A percentile compares a stretch with the other conserved stretches of the same genome.
Conservation (phyloP, 2,329 filamentous ascomycete genomes). For the Westerdykella sp. region DNA sequence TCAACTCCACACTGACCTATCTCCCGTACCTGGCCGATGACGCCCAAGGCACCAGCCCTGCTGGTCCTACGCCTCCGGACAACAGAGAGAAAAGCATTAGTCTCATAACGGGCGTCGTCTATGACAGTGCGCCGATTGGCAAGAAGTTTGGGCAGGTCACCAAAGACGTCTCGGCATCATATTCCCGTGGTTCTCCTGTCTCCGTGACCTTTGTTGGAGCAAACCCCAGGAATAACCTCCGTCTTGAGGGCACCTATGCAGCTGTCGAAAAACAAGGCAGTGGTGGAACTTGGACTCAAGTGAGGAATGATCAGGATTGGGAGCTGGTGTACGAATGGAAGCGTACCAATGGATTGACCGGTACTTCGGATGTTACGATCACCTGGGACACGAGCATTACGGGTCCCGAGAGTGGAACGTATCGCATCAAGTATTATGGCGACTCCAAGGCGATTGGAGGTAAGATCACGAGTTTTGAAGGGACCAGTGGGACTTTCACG, state of each 20-base stretch:
- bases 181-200: slow-evolving; percentile 56
- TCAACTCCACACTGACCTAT: slow-evolving; percentile 73
- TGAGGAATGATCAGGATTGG: slow-evolving; percentile 77
- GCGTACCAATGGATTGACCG: slow-evolving; percentile 61
- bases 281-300: slow-evolving; percentile 54
- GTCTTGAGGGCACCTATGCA: slow-evolving; percentile 69
- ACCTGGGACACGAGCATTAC: slow-evolving; percentile 66
- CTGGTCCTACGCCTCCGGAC: slow-evolving; percentile 65
- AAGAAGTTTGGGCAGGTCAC: slow-evolving; percentile 65
- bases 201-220: slow-evolving; percentile 72
- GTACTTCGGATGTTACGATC: slow-evolving; percentile 70
- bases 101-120: slow-evolving; percentile 74
- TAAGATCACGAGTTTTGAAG: slow-evolving; percentile 58
- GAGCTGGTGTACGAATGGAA: slow-evolving; percentile 74
- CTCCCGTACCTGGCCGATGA: slow-evolving; percentile 57
- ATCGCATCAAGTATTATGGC: slow-evolving; percentile 77
- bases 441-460: slow-evolving; percentile 66
- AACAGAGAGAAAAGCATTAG: slow-evolving; percentile 68
- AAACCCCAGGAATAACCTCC: slow-evolving; percentile 83
- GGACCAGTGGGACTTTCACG: slow-evolving; percentile 21
- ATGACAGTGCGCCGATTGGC: slow-evolving; percentile 61
- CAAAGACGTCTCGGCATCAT: slow-evolving; percentile 49
- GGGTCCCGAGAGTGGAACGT: slow-evolving; percentile 52
- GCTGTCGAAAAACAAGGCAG: slow-evolving; percentile 60
- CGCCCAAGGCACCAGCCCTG: slow-evolving; percentile 26